These are phyloP conservation scores for Leptodontidium sp. DNA, from an alignment of 2,329 filamentous ascomycete species.

Conservation along the genomic window DNA sequence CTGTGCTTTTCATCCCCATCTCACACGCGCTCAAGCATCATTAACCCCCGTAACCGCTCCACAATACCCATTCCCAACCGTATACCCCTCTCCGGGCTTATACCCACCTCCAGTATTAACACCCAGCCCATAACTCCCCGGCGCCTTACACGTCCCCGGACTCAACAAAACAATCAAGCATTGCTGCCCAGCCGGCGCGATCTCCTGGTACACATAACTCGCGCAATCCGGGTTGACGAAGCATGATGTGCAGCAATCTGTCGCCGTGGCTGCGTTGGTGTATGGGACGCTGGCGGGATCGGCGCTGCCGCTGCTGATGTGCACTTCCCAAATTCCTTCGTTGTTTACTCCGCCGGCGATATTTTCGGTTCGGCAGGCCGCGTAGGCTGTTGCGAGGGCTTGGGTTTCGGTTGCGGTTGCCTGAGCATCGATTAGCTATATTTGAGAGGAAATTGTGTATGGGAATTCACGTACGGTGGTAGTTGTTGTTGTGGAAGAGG, in stretches of 20 bases:
- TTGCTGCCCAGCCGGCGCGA: neutral
- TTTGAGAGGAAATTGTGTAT: neutral
- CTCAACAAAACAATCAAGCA: slow-evolving; percentile 14
- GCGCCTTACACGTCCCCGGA: neutral
- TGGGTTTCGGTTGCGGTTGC: slow-evolving; percentile 12
- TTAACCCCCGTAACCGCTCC: slow-evolving; percentile 11
- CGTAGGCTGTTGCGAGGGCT: slow-evolving; percentile 8
- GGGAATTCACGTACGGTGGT: neutral
- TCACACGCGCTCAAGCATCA: neutral
- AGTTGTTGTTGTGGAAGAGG: slow-evolving; percentile 11
- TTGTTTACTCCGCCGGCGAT: slow-evolving; percentile 9
- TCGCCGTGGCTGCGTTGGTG: slow-evolving; percentile 7
- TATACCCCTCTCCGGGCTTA: slow-evolving; percentile 14
- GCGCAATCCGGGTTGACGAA: slow-evolving; percentile 13
- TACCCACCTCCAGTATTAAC: slow-evolving; percentile 18
- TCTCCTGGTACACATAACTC: slow-evolving; percentile 11
- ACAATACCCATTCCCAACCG: slow-evolving; percentile 16
- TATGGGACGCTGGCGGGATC: slow-evolving; percentile 12
- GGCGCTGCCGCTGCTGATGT: neutral
- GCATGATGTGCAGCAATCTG: slow-evolving; percentile 14
- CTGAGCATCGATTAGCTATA: neutral
- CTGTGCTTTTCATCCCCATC: neutral
- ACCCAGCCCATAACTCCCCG: slow-evolving; percentile 4
- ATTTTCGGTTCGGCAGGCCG: slow-evolving; percentile 8
- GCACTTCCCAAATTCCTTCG: slow-evolving; percentile 19